Conservation (phyloP, 306 rosid genomes). For the Vigna trinervia region DNA sequence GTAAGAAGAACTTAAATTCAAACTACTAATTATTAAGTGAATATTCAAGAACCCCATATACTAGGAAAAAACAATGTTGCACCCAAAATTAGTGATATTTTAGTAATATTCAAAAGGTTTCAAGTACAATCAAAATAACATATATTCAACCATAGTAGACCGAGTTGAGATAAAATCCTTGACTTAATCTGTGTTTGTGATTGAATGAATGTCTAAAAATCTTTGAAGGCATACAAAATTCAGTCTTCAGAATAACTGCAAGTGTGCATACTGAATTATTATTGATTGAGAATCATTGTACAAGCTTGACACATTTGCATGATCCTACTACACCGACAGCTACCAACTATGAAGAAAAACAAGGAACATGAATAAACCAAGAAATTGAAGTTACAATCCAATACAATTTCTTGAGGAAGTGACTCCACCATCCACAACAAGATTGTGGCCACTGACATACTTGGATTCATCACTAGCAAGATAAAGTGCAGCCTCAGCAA, state of each 20-base stretch:
- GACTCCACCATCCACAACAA: slow-evolving; percentile 92
- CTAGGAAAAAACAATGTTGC: no score
- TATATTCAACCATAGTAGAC: neutral
- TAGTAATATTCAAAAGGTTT: no score
- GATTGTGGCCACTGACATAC: slow-evolving; percentile 92
- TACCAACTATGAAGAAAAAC: neutral
- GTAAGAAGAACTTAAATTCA: no score
- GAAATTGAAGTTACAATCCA: slow-evolving; percentile 47
- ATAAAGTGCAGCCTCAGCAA: slow-evolving; percentile 93
- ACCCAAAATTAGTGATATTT: no score
- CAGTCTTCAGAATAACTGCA: neutral
- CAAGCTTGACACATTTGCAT: neutral
- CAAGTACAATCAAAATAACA: no score
- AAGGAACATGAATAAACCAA: neutral
- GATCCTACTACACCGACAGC: slow-evolving; percentile 20
- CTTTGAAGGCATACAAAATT: neutral
- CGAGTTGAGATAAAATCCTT: neutral
- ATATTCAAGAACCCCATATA: no score
- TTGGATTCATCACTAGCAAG: slow-evolving; percentile 94
- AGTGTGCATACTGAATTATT: neutral
- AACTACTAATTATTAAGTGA: no score
- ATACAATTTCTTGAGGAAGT: slow-evolving; percentile 82
- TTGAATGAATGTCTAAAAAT: neutral
- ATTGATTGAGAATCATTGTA: slow-evolving; percentile 11
- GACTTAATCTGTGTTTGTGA: neutral